These are phyloP conservation scores for Trichosporon sp. DNA, from an alignment of 1,284 basidiomycete genomes.

Conservation along the genomic window DNA sequence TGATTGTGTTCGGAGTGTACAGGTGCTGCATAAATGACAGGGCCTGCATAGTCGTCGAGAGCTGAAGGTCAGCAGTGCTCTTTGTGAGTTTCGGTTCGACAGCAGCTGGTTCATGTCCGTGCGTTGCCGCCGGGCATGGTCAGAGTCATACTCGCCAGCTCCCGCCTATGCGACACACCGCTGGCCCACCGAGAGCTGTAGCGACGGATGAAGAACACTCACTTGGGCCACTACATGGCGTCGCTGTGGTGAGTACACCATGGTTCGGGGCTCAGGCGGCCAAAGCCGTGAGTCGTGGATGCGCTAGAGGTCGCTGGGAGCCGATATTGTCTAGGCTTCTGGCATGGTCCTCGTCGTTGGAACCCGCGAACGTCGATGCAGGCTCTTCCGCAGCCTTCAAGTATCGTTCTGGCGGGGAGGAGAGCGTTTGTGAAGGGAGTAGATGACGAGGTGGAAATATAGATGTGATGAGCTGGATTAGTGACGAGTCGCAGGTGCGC, in stretches of 20 bases:
- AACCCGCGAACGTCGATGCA: neutral
- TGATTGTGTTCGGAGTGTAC: conserved; percentile 49
- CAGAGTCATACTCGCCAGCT: neutral
- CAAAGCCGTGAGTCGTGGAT: neutral
- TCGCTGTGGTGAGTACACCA: conserved; percentile 50
- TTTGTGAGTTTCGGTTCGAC: neutral
- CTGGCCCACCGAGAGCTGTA: too few species aligned
- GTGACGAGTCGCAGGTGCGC: neutral
- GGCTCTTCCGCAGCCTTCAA: neutral
- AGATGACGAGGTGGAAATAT: neutral
- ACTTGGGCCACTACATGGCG: conserved; percentile 51
- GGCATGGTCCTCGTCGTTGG: neutral
- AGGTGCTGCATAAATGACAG: conserved; percentile 49
- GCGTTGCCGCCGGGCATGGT: neutral
- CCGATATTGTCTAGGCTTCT: neutral
- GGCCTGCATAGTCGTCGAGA: conserved; percentile 43
- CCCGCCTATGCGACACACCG: too few species aligned
- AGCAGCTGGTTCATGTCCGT: neutral
- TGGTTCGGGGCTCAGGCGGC: conserved; percentile 21
- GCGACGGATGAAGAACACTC: conserved; percentile 18
- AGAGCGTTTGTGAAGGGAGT: neutral
- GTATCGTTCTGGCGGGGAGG: neutral
- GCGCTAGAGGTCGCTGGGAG: neutral
- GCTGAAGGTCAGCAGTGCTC: conserved; percentile 29
- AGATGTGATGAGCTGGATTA: neutral